Conservation (phyloP, 768 basidiomycete genomes). For the Boletus speciosus region DNA sequence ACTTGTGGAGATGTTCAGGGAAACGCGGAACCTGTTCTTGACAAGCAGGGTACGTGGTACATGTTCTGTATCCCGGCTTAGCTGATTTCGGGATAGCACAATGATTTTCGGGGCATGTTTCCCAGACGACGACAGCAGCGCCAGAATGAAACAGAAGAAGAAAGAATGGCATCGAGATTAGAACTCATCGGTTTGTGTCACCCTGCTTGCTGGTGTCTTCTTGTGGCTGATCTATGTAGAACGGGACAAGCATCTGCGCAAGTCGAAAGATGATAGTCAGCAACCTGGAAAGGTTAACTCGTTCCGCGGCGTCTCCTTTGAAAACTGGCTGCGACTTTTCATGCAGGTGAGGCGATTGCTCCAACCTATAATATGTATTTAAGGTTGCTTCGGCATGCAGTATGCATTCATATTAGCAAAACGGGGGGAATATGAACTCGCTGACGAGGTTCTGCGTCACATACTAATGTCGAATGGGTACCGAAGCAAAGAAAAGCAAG, state of each 20-base stretch:
- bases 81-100: constrained; percentile 11
- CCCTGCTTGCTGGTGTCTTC: neutral
- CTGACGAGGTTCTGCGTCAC: constrained; percentile 74
- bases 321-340: constrained; percentile 80
- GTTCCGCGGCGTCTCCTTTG: constrained; percentile 79
- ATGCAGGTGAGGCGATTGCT: constrained; percentile 58
- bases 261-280: constrained; percentile 40
- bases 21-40: constrained; percentile 80
- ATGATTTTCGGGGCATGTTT: constrained; percentile 21
- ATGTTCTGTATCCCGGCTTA: neutral
- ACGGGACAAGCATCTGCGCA: constrained; percentile 41
- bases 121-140: constrained; percentile 12
- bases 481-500: constrained; percentile 55
- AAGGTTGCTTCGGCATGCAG: constrained; percentile 35
- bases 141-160: constrained; percentile 15
- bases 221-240: constrained; percentile 4
- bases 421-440: constrained; percentile 58
- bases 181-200: constrained; percentile 52
- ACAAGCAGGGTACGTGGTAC: constrained; percentile 62
- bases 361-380: constrained; percentile 1
- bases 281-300: constrained; percentile 48
- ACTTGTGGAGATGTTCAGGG: constrained; percentile 84
- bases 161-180: constrained; percentile 58
- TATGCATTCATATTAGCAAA: constrained; percentile 70
- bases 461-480: constrained; percentile 72